Base-by-base conservation (phyloP, 2,329 filamentous ascomycete genomes). In the Raffaelea arxii region DNA sequence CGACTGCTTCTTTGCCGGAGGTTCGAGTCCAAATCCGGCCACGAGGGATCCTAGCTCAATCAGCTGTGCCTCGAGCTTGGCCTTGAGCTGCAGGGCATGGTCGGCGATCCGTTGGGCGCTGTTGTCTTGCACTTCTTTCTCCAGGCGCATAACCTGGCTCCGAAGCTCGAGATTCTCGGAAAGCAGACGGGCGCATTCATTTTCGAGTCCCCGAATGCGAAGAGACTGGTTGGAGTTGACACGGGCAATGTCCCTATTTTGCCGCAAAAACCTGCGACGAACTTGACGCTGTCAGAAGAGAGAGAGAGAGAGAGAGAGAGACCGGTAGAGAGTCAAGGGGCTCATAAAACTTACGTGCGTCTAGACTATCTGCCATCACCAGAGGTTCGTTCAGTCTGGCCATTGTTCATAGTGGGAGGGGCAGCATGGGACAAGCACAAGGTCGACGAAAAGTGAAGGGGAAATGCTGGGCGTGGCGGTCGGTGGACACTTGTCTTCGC, bases 171-270 rank as follows among this genome's bases (percentile, higher is more conserved):
- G 73, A 59, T 92, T 92, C 55, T 92, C 85, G n/a, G 83, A 80
- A 22, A 90, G 70, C 53, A 90, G 74, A 42, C 80, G 78, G 36
- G 83, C 80, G 51, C 78, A 81, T 62, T 94, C 85, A 59, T 81
- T 78, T 59, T 91, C 86, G 49, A 92, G 74, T 52, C 73, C 78
- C 50, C 86, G 80, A 56, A 92, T 90, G 54, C 83, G 82, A 25
- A 87, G 71, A 25, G 84, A 85, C 62, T 90, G 84, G 43, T 77
- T 74, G 22, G 86, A 87, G 65, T 94, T 92, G 56, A 75, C 78
- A 60, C 82, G 80, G 52, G 86, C 86, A 53, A 92, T 83, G 58
- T 92, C 86, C 64, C 85, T 78, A 61, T 94, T 94, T 62, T 92
- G 87, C 46, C 86, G 78, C 57, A 90, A 70, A 59, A 90, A 87